A percentile compares a stretch with the other conserved stretches of the same genome.
phyloP scores from a whole-genome alignment of 441 rosid genomes.

The Eruca vesicaria region DNA sequence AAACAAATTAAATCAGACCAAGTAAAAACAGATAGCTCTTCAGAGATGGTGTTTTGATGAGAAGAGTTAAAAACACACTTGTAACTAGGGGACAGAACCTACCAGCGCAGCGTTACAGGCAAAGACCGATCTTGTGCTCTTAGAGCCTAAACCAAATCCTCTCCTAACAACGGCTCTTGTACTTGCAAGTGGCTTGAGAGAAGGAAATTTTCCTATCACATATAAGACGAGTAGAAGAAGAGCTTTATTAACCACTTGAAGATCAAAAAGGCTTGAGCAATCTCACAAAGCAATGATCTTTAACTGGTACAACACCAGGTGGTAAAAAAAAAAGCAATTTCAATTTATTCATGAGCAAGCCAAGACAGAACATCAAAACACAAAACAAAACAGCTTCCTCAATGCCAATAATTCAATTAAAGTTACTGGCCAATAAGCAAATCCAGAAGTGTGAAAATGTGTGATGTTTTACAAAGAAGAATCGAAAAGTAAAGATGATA shows the following conservation, averaged over 20 bases:
- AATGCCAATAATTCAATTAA: too few relatives aligned
- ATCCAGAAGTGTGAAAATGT: neutral
- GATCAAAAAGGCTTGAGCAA: neutral
- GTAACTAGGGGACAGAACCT: too few relatives aligned
- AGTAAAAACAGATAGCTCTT: neutral
- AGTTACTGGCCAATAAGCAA: neutral
- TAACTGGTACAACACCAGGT: neutral
- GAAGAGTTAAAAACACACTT: neutral
- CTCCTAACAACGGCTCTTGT: constrained; percentile 29
- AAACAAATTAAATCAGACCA: neutral
- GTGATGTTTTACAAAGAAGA: neutral
- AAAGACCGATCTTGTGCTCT: constrained; percentile 34
- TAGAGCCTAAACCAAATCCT: constrained; percentile 15
- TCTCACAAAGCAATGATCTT: neutral
- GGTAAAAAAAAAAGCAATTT: neutral
- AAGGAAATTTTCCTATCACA: constrained; percentile 10
- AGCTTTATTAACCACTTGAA: neutral
- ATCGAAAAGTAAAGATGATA: neutral
- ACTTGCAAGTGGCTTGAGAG: constrained; percentile 30
- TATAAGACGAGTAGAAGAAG: neutral
- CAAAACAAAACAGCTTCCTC: too few relatives aligned
- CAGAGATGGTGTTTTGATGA: neutral
- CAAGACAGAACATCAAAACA: neutral
- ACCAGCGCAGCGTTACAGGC: constrained; percentile 49
- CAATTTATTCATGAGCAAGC: neutral